phyloP scores from a whole-genome alignment of 164 flowering plant genomes.

The Sextonia rubra region DNA sequence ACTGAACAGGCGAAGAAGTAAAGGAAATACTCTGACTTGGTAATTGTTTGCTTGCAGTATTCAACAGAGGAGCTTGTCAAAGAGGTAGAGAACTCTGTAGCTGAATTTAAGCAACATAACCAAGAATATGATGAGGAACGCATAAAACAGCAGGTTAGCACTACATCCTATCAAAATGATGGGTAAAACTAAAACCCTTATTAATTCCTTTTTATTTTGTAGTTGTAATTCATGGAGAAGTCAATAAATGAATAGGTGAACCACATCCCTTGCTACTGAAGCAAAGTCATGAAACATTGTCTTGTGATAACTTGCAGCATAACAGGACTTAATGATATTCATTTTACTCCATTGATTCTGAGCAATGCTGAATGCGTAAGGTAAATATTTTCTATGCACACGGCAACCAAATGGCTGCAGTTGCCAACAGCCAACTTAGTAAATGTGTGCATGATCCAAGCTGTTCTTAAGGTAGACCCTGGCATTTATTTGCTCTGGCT shows the following conservation, averaged over 20 bases:
- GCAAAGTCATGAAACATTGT: not conserved
- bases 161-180: not conserved
- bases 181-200: not conserved
- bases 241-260: not conserved
- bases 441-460: not conserved
- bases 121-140: slow-evolving; percentile 58
- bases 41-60: slow-evolving; percentile 49
- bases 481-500: not conserved
- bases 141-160: slow-evolving; percentile 35
- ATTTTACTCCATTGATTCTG: not conserved
- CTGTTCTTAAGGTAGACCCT: not conserved
- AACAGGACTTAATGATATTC: not conserved
- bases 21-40: not conserved
- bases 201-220: not conserved
- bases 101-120: slow-evolving; percentile 64
- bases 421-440: not conserved
- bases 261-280: not conserved
- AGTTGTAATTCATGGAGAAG: not conserved
- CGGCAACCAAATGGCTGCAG: not conserved
- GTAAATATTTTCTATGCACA: not conserved
- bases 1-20: not conserved
- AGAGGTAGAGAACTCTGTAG: slow-evolving; percentile 82
- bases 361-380: not conserved
- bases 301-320: not conserved
- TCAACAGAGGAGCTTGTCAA: slow-evolving; percentile 74